These are phyloP conservation scores for Elaeagnus macrophylla DNA, from an alignment of 306 rosid genomes.

Conservation along the genomic window DNA sequence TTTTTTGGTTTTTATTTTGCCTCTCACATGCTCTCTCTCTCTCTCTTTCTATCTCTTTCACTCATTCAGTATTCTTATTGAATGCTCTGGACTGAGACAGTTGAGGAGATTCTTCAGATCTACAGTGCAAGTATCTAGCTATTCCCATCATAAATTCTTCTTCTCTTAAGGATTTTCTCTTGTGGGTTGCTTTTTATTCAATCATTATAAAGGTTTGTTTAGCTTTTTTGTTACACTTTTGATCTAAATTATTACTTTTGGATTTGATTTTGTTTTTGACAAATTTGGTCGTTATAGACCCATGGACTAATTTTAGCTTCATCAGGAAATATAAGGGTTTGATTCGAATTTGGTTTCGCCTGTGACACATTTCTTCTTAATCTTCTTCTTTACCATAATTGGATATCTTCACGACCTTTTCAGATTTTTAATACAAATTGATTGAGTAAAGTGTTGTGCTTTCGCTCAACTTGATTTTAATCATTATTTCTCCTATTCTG, in stretches of 20 bases:
- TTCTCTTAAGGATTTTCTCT: conserved; percentile 14
- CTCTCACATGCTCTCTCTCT: conserved; percentile 40
- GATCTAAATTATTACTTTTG: conserved; percentile 13
- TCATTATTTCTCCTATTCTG: too few species aligned
- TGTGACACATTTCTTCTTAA: too few species aligned
- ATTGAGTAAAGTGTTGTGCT: too few species aligned
- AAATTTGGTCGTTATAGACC: background rate
- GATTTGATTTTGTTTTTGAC: conserved; percentile 14
- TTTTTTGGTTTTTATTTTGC: conserved; percentile 22
- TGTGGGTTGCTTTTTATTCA: conserved; percentile 20
- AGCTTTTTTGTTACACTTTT: background rate
- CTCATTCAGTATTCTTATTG: conserved; percentile 23
- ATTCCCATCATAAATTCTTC: conserved; percentile 37
- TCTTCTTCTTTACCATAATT: too few species aligned
- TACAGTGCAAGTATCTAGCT: conserved; percentile 33
- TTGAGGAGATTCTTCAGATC: conserved; percentile 76
- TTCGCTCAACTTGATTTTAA: too few species aligned
- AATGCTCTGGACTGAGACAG: conserved; percentile 58
- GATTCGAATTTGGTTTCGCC: too few species aligned
- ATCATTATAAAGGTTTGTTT: conserved; percentile 34
- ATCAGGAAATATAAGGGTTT: too few species aligned
- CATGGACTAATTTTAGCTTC: too few species aligned
- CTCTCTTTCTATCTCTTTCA: conserved; percentile 1
- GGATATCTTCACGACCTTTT: too few species aligned
- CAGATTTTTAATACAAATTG: too few species aligned